Percentiles rank a stretch among this genome's conserved stretches.
These are phyloP conservation scores for Citrullus colocynthis DNA, from an alignment of 306 rosid species.

Conservation along the genomic window DNA sequence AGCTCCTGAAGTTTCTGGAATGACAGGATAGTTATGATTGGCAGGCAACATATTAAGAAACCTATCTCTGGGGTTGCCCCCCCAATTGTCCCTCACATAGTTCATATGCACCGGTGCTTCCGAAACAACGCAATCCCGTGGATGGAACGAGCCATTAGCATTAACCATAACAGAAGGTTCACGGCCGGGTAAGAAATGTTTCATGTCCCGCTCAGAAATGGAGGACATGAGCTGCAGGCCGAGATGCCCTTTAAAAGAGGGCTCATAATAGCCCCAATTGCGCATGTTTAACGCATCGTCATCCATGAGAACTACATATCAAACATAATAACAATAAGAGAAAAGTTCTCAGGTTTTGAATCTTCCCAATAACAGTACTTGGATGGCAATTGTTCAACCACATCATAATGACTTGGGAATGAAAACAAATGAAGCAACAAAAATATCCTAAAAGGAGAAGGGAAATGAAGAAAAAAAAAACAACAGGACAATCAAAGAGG, in stretches of 20 bases:
- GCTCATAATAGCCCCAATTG: constrained; percentile 97
- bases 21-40: constrained; percentile 50
- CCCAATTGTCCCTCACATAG: constrained; percentile 76
- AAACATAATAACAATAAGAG: constrained; percentile 17
- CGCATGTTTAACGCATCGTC: constrained; percentile 87
- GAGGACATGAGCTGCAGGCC: constrained; percentile 90
- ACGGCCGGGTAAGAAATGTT: constrained; percentile 60
- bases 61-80: constrained; percentile 56
- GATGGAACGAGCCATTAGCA: constrained; percentile 50
- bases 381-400: not conserved
- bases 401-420: not conserved
- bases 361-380: constrained; percentile 1
- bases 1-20: constrained; percentile 62
- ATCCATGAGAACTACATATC: constrained; percentile 72
- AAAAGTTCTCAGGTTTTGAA: constrained; percentile 15
- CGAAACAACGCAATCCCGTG: constrained; percentile 50
- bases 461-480: not conserved
- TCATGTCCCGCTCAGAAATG: constrained; percentile 70
- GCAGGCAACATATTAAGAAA: constrained; percentile 62
- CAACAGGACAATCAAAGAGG: not conserved
- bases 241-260: constrained; percentile 76
- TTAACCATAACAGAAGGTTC: constrained; percentile 51
- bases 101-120: constrained; percentile 46
- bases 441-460: not conserved
- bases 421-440: not conserved